phyloP scores from a whole-genome alignment of 805 yeast species.

The Metschnikowia shivogae region DNA sequence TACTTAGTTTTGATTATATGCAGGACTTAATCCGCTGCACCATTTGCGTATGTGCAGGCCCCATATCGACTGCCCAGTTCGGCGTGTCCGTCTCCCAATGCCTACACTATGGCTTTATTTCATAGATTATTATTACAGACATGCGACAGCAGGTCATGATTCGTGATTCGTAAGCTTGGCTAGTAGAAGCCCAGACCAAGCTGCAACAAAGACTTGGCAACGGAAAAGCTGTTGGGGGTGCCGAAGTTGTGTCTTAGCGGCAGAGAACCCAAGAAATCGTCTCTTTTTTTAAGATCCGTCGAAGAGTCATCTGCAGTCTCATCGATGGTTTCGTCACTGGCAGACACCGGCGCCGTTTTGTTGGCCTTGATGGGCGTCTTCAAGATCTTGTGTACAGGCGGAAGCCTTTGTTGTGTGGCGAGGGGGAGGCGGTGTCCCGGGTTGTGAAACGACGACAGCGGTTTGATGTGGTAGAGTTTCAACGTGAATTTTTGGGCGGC shows the following conservation, averaged over 20 bases:
- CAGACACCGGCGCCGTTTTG: slow-evolving; percentile 16
- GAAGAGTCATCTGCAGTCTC: slow-evolving; percentile 17
- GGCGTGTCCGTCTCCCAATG: too few species aligned
- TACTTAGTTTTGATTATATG: too few species aligned
- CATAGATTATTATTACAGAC: neutral
- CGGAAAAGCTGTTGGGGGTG: slow-evolving; percentile 44
- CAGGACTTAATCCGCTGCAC: too few species aligned
- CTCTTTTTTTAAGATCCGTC: slow-evolving; percentile 14
- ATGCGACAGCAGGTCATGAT: neutral
- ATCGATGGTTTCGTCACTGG: slow-evolving; percentile 24
- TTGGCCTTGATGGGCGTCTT: slow-evolving; percentile 39
- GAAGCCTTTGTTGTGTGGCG: slow-evolving; percentile 18
- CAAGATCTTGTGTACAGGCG: slow-evolving; percentile 41
- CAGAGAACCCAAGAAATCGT: slow-evolving; percentile 30
- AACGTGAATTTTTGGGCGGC: slow-evolving; percentile 22
- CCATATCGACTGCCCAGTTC: too few species aligned
- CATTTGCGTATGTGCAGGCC: too few species aligned
- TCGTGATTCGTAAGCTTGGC: slow-evolving; percentile 1
- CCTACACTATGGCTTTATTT: too few species aligned
- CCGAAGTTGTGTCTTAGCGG: slow-evolving; percentile 33
- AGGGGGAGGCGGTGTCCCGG: slow-evolving; percentile 12
- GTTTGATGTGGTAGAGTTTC: slow-evolving; percentile 37
- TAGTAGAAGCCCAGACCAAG: slow-evolving; percentile 32
- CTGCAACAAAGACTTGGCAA: slow-evolving; percentile 43
- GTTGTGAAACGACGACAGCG: slow-evolving; percentile 30